phyloP scores from a whole-genome alignment of 2,329 filamentous ascomycete species.

The Phialophora macrospora region DNA sequence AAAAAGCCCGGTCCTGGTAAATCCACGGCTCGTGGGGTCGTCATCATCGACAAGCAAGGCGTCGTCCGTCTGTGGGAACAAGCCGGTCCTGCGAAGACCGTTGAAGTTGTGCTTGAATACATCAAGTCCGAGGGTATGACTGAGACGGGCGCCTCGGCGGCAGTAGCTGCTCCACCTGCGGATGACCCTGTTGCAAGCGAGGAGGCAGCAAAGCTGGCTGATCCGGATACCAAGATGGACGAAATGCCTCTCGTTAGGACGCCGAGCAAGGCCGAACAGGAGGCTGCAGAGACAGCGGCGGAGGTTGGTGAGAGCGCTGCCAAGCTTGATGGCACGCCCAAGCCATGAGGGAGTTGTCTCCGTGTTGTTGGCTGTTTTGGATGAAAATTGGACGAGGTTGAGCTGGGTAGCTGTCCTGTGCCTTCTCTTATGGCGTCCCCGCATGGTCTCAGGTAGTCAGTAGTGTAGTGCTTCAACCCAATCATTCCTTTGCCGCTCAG shows the following conservation, averaged over 20 bases:
- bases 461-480: not conserved
- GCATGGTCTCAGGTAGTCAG: not conserved
- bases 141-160: slow-evolving; percentile 25
- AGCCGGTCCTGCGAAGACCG: slow-evolving; percentile 77
- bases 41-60: slow-evolving; percentile 80
- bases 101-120: slow-evolving; percentile 75
- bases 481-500: slow-evolving; percentile 21
- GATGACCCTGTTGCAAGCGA: slow-evolving; percentile 29
- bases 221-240: slow-evolving; percentile 35
- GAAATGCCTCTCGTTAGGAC: slow-evolving; percentile 34
- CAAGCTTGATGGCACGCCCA: slow-evolving; percentile 30
- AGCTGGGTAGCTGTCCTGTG: not conserved
- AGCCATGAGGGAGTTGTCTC: slow-evolving; percentile 10
- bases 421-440: not conserved
- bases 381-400: not conserved
- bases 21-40: slow-evolving; percentile 78
- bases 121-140: slow-evolving; percentile 32
- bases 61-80: slow-evolving; percentile 76
- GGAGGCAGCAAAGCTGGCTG: slow-evolving; percentile 29
- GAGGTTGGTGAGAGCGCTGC: slow-evolving; percentile 36
- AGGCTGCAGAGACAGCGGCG: slow-evolving; percentile 35
- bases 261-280: slow-evolving; percentile 29
- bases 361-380: not conserved
- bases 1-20: slow-evolving; percentile 76
- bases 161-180: slow-evolving; percentile 25